A percentile compares a stretch with the other conserved stretches of the same genome.
These are phyloP conservation scores for Beauveria rudraprayagi DNA, from an alignment of 2,329 filamentous ascomycete genomes.

Conservation along the genomic window DNA sequence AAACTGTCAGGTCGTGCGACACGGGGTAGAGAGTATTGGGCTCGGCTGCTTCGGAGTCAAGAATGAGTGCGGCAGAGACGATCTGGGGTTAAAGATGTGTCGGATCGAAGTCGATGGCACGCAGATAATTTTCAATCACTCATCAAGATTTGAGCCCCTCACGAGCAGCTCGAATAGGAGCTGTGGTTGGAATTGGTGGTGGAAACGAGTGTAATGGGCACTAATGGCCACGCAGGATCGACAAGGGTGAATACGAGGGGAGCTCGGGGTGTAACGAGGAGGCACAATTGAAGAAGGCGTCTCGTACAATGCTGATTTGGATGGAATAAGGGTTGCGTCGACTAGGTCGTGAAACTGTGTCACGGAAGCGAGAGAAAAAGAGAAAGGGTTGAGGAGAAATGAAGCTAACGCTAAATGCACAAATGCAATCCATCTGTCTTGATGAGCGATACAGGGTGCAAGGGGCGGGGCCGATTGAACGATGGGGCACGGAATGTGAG, in stretches of 20 bases:
- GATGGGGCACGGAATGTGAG: not conserved
- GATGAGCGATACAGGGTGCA: not conserved
- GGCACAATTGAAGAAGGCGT: not conserved
- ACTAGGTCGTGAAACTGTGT: not conserved
- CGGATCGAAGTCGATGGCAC: not conserved
- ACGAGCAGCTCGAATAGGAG: not conserved
- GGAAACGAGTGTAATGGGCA: constrained; percentile 14
- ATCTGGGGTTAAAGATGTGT: no score
- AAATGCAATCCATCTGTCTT: not conserved
- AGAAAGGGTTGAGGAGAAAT: not conserved
- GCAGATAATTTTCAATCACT: not conserved
- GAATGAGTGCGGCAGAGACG: not conserved
- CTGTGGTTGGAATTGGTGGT: not conserved
- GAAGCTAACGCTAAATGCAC: constrained; percentile 2
- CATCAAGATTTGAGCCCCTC: not conserved
- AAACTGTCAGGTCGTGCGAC: constrained; percentile 9
- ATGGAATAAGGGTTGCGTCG: not conserved
- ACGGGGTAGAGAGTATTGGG: not conserved
- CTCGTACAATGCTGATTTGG: not conserved
- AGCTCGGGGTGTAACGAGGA: not conserved
- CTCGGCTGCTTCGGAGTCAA: not conserved
- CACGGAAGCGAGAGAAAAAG: not conserved
- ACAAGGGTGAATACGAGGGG: not conserved
- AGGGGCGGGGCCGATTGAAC: not conserved
- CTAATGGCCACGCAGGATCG: constrained; percentile 6